Base-by-base conservation (phyloP, 768 basidiomycete species). In the Glaciozyma martinii region DNA sequence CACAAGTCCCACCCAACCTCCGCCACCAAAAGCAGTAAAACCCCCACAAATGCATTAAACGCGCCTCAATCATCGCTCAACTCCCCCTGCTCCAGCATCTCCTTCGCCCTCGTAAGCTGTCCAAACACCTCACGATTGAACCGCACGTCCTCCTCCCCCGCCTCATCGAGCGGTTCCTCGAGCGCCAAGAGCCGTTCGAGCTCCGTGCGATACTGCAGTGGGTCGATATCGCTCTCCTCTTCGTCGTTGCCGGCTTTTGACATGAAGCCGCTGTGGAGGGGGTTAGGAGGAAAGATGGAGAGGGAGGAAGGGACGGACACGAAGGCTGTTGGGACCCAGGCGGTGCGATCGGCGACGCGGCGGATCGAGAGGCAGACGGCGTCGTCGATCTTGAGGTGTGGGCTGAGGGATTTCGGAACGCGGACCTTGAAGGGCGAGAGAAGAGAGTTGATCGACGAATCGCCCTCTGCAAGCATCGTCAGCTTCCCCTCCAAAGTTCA, bases 391-490 rank as follows among this genome's bases (percentile, higher is more conserved):
- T 54, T 54, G 30, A 54, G 32, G 10, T 54, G 27, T 15, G 16
- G 15, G 27, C 27, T 32, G 3, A 30, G 29, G 19, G 1, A 3
- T 6, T 30, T 7, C 6, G 53, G 32, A 9, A 54, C 8, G 19
- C 53, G 53, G 29, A 54, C 18, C 30, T 54, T 54, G 53, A 54
- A 54, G 9, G 53, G 53, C 30, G 32, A 30, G 30, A 54, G 53
- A 1, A 33, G 27, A 5, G 30, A 19, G 53, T 54, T 54, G 53
- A 8, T 4, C 1, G 27, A 19, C 1, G 30, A 19, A 19, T 54
- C 30, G 13, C 23, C 50, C 3, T 7, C 50, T n/a, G 50, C 27
- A 8, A 52, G 19, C 10, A 52, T 29, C 10, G 13, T n/a, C 15
- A 29, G 16, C n/a, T n/a, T n/a, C n/a, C n/a, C n/a, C n/a, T n/a